Conservation (phyloP, 768 basidiomycete species). For the Tylopilus plumbeoviolaceoides region DNA sequence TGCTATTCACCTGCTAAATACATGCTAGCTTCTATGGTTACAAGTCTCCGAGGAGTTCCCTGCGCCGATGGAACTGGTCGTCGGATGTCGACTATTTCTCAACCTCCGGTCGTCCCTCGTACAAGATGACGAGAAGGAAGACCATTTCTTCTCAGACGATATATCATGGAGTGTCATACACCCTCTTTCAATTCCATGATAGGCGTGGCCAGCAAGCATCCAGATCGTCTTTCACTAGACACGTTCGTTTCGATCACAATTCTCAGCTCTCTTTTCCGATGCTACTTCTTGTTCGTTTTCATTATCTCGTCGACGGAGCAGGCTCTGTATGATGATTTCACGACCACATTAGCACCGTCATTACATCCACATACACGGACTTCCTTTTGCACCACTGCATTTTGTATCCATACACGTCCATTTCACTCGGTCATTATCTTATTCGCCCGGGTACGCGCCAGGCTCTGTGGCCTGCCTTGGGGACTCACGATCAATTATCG, state of each 20-base stretch:
- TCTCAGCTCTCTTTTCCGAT: background rate
- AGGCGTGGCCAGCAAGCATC: background rate
- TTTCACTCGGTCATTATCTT: no score
- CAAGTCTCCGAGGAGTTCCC: slow-evolving; percentile 6
- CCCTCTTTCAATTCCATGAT: background rate
- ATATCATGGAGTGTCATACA: background rate
- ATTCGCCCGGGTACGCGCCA: no score
- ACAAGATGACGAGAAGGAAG: background rate
- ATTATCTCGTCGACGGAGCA: background rate
- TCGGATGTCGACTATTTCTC: slow-evolving; percentile 6
- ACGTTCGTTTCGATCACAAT: background rate
- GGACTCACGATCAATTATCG: no score
- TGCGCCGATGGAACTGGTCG: background rate
- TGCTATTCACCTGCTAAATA: background rate
- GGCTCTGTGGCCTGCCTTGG: no score
- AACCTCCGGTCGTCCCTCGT: background rate
- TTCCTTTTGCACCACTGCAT: no score
- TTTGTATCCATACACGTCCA: background rate
- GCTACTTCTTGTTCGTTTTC: background rate
- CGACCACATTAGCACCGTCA: no score
- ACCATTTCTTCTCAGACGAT: background rate
- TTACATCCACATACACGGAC: no score
- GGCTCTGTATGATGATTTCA: background rate
- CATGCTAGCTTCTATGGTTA: background rate
- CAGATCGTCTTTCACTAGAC: background rate